Base-by-base conservation (phyloP, 1,139 yeast genomes). In the Suhomyces chickasaworum region DNA sequence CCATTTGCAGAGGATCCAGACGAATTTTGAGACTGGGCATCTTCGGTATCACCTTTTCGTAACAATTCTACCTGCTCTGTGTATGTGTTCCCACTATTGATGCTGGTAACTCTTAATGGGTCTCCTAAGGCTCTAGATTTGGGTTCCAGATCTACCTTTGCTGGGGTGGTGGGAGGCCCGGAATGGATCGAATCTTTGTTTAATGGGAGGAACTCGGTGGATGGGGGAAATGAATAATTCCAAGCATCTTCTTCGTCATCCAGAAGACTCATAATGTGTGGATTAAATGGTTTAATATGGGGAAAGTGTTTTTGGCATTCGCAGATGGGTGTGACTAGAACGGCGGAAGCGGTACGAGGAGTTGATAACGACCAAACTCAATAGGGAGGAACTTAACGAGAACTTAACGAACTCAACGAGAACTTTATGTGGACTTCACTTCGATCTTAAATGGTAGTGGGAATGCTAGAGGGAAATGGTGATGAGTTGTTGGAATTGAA, bases 161-260 rank as follows among this genome's bases (percentile, higher is more conserved):
- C 22, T 23, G 15, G 27, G n/a, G 18, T 9, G 7, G 15, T 13
- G 21, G 36, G 15, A 15, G n/a, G 36, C 6, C n/a, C 31, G 32
- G 42, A 31, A 20, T 7, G 12, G 13, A 32, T 10, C 37, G 37
- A 13, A 13, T 23, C 34, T 4, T 36, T 32, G 17, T 31, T 37
- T 22, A 38, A 33, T 7, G 55, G 60, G 21, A 67, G 54, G 4
- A 68, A 62, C 15, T 72, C 78, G 1, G 63, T 54, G 5, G 77
- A 71, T 1, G 77, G 69, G 1, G 78, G 78, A 49, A 73, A 69
- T 8, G 77, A 70, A 53, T 72, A 73, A 10, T 71, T 63, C 79
- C 79, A 74, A 7, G 73, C 73, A 50, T 73, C 78, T 15, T 69
- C 76, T 18, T 66, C 73, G 36, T 73, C 77, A 9, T 61, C 63